Base-by-base conservation (phyloP, 768 basidiomycete genomes). In the Serendipita sp. region DNA sequence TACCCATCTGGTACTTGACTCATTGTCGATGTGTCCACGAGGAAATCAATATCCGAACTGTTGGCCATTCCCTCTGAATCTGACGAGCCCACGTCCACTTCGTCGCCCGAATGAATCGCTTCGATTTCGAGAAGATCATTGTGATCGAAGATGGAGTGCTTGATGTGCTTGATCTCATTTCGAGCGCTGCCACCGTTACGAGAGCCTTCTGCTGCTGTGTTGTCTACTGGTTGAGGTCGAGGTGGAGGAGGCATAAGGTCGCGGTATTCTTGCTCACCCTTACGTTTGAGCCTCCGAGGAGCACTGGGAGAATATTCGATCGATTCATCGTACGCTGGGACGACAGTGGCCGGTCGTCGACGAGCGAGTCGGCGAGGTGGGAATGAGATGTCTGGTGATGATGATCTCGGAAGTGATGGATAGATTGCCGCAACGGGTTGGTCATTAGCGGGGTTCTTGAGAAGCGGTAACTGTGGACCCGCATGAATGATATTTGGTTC, bases 21-120 rank as follows among this genome's bases (percentile, higher is more conserved):
- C 40, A 40, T 40, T 63, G 80, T 76, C 2, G 82, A 77, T 16
- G 81, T 72, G 53, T 84, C 80, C 65, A 81, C 77, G 37, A 89
- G 72, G 73, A 92, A 92, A 66, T 72, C 75, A 52, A 79, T 75
- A 69, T 91, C 88, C 37, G 80, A 82, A 69, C 86, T 87, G 70
- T 77, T 80, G 69, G 86, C 86, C 37, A 70, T 69, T 31, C 74
- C 76, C 29, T 80, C 78, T 44, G 81, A 79, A 66, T 78, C 77
- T 0, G 84, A 85, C 0, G 75, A 76, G 37, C 87, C 87, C 63
- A 77, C 79, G 68, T 84, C 85, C 63, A 77, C 76, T 69, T 91
- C 90, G 64, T 88, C 88, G 18, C 88, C 90, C 6, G 91, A 92
- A 69, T 91, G 90, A 16, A 73, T 73, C 2, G 90, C 90, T 70